Base-by-base conservation (phyloP, 495 filamentous ascomycete species). In the Aspergillus bridgeri region DNA sequence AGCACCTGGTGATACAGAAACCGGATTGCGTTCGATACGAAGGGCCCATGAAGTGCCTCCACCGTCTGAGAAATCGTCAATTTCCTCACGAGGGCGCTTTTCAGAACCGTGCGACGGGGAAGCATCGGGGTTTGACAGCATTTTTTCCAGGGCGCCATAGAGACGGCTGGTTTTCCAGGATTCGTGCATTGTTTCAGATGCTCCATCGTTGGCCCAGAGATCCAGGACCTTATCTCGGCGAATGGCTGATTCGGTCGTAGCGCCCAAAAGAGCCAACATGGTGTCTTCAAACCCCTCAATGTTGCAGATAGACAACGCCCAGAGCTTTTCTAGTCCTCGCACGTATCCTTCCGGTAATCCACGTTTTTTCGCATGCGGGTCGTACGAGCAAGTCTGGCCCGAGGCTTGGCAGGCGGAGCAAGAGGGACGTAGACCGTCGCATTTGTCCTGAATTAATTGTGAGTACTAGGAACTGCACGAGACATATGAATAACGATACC, bases 281-380 rank as follows among this genome's bases (percentile, higher is more conserved):
- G 69, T 73, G n/a, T 78, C 76, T 56, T 79, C 76, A 42, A 79
- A 77, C 5, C 76, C 76, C 48, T 78, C 74, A 43, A 78, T 75
- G 27, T 79, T 79, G 54, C 74, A 77, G 20, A 79, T 68, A 4
- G 72, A 73, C 42, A 79, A 60, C 15, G 76, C 72, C 75, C 72
- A 78, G 21, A 77, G 65, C 61, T 77, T 78, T 59, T 77, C 76
- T 51, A 79, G 49, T 17, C 72, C 71, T 19, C 72, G 74, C 27
- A 76, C 74, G 59, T 79, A 79, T n/a, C 76, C 76, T 54, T 79
- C 76, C 3, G 76, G 76, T 8, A 79, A 56, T 22, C 76, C 88
- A 47, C 88, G 81, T 67, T 90, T 91, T 70, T 88, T 89, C 23
- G 87, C 82, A 58, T 81, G 82, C 21, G 83, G 79, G 53, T 86